Evolutionary conservation across 2,329 filamentous ascomycete genomes (phyloP).

Genomic region (Trichoderma gracile): DNA sequence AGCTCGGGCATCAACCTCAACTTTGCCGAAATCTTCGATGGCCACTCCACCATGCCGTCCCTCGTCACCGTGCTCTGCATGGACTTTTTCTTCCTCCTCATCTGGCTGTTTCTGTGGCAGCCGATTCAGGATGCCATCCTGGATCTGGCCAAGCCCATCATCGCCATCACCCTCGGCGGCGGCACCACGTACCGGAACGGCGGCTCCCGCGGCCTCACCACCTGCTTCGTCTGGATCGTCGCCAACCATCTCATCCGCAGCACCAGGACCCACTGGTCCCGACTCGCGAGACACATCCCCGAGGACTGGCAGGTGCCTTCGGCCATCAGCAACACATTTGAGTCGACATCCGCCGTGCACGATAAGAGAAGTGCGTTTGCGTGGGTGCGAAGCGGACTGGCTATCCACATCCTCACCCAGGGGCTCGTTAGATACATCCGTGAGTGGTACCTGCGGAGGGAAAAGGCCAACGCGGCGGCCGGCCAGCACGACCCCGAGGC

Average conservation of each 20-base stretch:
- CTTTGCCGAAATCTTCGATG: slow-evolving; percentile 88
- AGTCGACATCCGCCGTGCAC: slow-evolving; percentile 45
- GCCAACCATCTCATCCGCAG: slow-evolving; percentile 55
- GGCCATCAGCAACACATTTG: slow-evolving; percentile 51
- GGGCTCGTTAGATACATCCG: slow-evolving; percentile 70
- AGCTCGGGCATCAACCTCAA: slow-evolving; percentile 78
- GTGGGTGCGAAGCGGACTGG: slow-evolving; percentile 68
- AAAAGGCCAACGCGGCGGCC: slow-evolving; percentile 54
- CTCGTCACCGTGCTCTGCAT: slow-evolving; percentile 81
- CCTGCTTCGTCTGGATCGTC: slow-evolving; percentile 68
- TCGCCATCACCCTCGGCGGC: slow-evolving; percentile 85
- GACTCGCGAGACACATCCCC: slow-evolving; percentile 49
- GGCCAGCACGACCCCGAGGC: slow-evolving; percentile 63
- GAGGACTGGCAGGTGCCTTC: slow-evolving; percentile 49
- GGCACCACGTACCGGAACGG: slow-evolving; percentile 69
- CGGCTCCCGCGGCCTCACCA: slow-evolving; percentile 69
- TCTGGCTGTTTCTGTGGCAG: slow-evolving; percentile 86
- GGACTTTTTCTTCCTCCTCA: slow-evolving; percentile 76
- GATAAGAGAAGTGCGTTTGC: slow-evolving; percentile 62
- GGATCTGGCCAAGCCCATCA: slow-evolving; percentile 89
- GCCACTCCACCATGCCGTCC: slow-evolving; percentile 81
- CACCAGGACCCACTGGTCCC: slow-evolving; percentile 51
- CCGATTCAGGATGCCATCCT: slow-evolving; percentile 85
- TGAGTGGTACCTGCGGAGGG: slow-evolving; percentile 65
- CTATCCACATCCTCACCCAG: slow-evolving; percentile 74